phyloP scores from a whole-genome alignment of 2,329 filamentous ascomycete genomes.

The Aspergillus pseudonomiae region DNA sequence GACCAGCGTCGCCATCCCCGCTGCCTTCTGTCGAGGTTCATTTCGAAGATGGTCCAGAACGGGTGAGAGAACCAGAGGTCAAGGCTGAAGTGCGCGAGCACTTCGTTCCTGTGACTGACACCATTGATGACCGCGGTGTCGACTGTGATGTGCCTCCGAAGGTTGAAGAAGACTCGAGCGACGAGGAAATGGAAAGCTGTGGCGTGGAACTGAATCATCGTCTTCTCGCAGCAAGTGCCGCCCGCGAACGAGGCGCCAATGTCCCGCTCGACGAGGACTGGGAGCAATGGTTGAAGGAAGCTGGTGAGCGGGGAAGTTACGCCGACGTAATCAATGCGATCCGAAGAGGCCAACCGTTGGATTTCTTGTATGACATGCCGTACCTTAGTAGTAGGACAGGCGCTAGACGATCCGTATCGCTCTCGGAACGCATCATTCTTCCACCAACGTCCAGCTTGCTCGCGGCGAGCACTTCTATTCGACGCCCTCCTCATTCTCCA shows the following conservation, averaged over 20 bases:
- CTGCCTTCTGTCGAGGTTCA: constrained; percentile 37
- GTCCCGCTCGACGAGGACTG: constrained; percentile 52
- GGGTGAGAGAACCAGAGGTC: constrained; percentile 27
- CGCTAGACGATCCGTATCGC: constrained; percentile 19
- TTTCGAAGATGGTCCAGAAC: constrained; percentile 29
- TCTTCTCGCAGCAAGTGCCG: constrained; percentile 56
- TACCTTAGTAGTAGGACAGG: constrained; percentile 23
- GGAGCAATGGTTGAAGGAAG: constrained; percentile 63
- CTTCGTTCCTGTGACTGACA: constrained; percentile 26
- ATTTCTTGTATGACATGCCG: constrained; percentile 30
- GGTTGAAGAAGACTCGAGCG: constrained; percentile 47
- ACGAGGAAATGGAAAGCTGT: constrained; percentile 53
- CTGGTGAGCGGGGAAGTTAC: constrained; percentile 53
- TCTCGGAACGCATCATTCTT: constrained; percentile 28
- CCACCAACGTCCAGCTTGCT: constrained; percentile 26
- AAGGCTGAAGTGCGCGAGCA: constrained; percentile 25
- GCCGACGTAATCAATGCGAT: constrained; percentile 45
- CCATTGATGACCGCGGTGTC: constrained; percentile 29
- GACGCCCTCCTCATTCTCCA: constrained; percentile 26
- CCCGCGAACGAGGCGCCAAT: constrained; percentile 52
- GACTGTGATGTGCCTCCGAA: constrained; percentile 28
- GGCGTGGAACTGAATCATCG: constrained; percentile 56
- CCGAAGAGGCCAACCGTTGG: constrained; percentile 38
- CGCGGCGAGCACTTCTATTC: constrained; percentile 24
- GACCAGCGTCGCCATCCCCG: constrained; percentile 50